These are phyloP conservation scores for Fomitopsis serialis DNA, from an alignment of 768 basidiomycete species.

Conservation along the genomic window DNA sequence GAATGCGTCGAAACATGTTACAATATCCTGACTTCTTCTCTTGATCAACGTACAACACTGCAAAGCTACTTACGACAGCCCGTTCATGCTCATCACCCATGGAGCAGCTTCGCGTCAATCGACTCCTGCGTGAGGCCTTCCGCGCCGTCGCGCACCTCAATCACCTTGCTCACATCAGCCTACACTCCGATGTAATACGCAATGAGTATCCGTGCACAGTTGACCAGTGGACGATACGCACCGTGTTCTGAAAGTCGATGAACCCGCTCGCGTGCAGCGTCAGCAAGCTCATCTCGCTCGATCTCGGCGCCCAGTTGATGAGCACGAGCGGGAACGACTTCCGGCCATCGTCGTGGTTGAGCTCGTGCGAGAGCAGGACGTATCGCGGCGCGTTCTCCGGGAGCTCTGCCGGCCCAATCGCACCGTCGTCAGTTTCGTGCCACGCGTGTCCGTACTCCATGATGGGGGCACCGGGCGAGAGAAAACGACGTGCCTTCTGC, in stretches of 20 bases:
- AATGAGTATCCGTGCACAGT: no score
- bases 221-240: slow-evolving; percentile 29
- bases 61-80: no score
- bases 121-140: slow-evolving; percentile 72
- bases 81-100: neutral
- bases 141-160: slow-evolving; percentile 78
- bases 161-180: slow-evolving; percentile 74
- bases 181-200: slow-evolving; percentile 23
- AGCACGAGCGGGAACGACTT: slow-evolving; percentile 82
- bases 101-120: slow-evolving; percentile 56
- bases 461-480: no score
- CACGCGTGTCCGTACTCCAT: no score
- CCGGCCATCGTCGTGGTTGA: slow-evolving; percentile 75
- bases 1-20: no score
- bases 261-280: slow-evolving; percentile 81
- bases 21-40: no score
- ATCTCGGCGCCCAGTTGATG: slow-evolving; percentile 82
- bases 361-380: slow-evolving; percentile 78
- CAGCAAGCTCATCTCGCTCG: slow-evolving; percentile 67
- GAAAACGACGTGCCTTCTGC: slow-evolving; percentile 80
- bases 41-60: no score
- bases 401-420: slow-evolving; percentile 49
- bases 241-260: slow-evolving; percentile 73
- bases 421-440: neutral
- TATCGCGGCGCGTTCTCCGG: slow-evolving; percentile 87